phyloP scores from a whole-genome alignment of 2,329 filamentous ascomycete genomes.

The Elsinoe batatas region DNA sequence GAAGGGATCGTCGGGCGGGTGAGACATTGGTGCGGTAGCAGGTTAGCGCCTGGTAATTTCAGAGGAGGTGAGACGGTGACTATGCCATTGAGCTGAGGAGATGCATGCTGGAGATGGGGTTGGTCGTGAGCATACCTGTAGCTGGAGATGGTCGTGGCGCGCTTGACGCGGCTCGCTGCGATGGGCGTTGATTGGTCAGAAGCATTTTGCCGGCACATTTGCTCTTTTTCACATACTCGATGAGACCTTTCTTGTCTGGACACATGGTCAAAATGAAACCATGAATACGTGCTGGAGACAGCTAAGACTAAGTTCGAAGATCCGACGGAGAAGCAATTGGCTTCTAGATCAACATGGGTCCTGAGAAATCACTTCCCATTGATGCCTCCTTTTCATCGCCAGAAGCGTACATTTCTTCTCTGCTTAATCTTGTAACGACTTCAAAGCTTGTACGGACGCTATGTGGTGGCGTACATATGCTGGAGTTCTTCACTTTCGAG shows the following conservation, averaged over 20 bases:
- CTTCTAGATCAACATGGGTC: slow-evolving; percentile 32
- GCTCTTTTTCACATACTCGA: not conserved
- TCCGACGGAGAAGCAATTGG: slow-evolving; percentile 8
- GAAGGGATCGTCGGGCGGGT: slow-evolving; percentile 40
- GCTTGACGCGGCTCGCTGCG: not conserved
- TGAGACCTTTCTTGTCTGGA: not conserved
- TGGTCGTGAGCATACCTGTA: not conserved
- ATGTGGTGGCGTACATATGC: slow-evolving; percentile 93
- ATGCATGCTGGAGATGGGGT: not conserved
- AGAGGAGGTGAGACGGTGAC: not conserved
- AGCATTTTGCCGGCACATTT: not conserved
- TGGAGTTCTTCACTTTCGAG: slow-evolving; percentile 86
- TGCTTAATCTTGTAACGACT: slow-evolving; percentile 65
- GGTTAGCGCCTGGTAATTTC: not conserved
- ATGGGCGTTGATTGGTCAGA: not conserved
- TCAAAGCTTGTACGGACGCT: slow-evolving; percentile 73
- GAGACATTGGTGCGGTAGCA: slow-evolving; percentile 13
- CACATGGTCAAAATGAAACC: slow-evolving; percentile 1
- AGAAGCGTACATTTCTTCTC: slow-evolving; percentile 68
- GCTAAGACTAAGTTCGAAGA: not conserved
- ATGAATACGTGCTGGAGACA: not conserved
- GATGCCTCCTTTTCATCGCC: slow-evolving; percentile 54
- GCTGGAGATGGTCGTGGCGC: not conserved
- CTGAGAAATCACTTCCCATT: slow-evolving; percentile 53
- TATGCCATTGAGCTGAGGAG: not conserved